A percentile compares a stretch with the other conserved stretches of the same genome.
phyloP scores from a whole-genome alignment of 2,329 filamentous ascomycete species.

The Cladobotryum mycophilum region DNA sequence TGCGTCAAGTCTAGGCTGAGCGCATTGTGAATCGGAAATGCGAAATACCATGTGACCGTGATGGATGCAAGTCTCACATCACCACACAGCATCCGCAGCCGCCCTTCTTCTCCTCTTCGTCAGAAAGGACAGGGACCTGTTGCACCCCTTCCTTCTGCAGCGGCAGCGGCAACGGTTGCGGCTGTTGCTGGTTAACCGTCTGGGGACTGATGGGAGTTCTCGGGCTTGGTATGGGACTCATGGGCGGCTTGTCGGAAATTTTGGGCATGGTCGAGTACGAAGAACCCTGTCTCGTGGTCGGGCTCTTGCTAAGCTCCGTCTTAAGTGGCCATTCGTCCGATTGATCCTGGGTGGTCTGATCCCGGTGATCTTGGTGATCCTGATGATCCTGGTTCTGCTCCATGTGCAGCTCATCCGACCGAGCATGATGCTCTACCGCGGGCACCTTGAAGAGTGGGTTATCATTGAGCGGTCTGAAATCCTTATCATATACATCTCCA shows the following conservation, averaged over 20 bases:
- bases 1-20: background rate
- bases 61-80: constrained; percentile 32
- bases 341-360: constrained; percentile 25
- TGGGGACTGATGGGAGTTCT: constrained; percentile 37
- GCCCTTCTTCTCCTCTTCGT: constrained; percentile 32
- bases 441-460: constrained; percentile 46
- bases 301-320: constrained; percentile 35
- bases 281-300: constrained; percentile 37
- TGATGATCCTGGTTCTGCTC: constrained; percentile 11
- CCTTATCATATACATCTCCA: constrained; percentile 77
- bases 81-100: constrained; percentile 47
- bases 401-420: constrained; percentile 3
- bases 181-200: constrained; percentile 18
- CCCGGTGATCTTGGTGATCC: constrained; percentile 1
- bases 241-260: constrained; percentile 36
- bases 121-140: constrained; percentile 16
- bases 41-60: background rate
- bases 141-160: constrained; percentile 13
- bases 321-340: constrained; percentile 56
- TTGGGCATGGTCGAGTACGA: constrained; percentile 59
- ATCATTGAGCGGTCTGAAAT: constrained; percentile 77
- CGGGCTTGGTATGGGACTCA: constrained; percentile 37
- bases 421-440: constrained; percentile 29
- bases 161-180: constrained; percentile 7
- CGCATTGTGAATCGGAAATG: background rate